Evolutionary conservation across 805 yeast genomes (phyloP), one percentile per base, ranked within the genome.

Genomic region (Ogataea pini): DNA sequence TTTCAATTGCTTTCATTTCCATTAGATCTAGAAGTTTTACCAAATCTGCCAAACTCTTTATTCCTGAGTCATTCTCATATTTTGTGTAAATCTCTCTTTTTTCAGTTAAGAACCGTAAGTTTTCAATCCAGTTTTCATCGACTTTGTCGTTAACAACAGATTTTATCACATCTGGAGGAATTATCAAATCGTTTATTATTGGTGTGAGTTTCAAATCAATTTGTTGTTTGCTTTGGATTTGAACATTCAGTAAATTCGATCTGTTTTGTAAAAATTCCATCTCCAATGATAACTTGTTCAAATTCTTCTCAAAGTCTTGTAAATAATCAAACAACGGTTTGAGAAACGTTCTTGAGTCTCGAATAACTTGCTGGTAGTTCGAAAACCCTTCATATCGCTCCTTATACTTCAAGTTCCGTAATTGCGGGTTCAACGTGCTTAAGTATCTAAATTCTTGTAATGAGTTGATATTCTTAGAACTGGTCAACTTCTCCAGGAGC

Each of bases 91-190:
- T 72, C 54, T 77, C 80, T 36, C 68, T 64, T 58, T 85, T 86
- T 56, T 84, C 89, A 25, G 69, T 67, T 3, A 83, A 63, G 54
- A 79, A 83, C 42, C 73, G 71, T 38, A 85, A 63, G 69, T 83
- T 81, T 40, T 84, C 89, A 17, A 79, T 68, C 96, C 96, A 90
- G 8, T 67, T 60, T 2, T 71, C 67, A 50, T 77, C 73, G 9
- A 91, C 70, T 9, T 78, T 79, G 17, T 81, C 90, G 34, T 71
- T 71, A 2, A 80, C 58, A 1, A 92, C 72, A 6, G 83, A 78
- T 47, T 71, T 68, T 6, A 87, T 78, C 2, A 86, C 72, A 1
- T 78, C 78, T 0, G 96, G 94, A 0, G 97, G 87, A 7, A 91
- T 79, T 50, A 86, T 71, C 29, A 87, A 70, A 54, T 87, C 91